Percentiles rank a stretch among this genome's conserved stretches.
Evolutionary conservation across 805 yeast species (phyloP).

Genomic region (Maudiozyma barnettii): DNA sequence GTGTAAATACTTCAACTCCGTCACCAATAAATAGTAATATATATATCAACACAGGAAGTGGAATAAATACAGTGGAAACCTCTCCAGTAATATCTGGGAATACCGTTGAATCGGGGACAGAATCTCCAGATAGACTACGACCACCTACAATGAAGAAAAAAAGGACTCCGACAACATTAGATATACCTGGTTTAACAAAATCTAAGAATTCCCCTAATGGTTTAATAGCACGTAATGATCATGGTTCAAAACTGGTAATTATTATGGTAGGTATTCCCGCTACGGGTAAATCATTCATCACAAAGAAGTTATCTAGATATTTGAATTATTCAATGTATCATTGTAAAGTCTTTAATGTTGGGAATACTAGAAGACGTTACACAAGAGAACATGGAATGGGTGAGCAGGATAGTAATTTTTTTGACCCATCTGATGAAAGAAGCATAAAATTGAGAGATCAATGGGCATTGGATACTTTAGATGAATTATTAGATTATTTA

Average conservation of each 20-base stretch:
- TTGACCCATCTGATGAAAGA: conserved; percentile 65
- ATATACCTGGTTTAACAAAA: conserved; percentile 85
- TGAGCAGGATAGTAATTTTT: conserved; percentile 72
- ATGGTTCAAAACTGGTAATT: conserved; percentile 76
- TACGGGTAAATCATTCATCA: conserved; percentile 86
- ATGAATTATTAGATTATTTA: conserved; percentile 71
- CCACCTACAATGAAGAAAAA: conserved; percentile 11
- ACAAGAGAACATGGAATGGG: conserved; percentile 27
- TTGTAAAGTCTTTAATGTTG: conserved; percentile 86
- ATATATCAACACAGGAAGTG: background rate
- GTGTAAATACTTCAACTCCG: background rate
- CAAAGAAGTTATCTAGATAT: conserved; percentile 82
- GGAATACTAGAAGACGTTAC: conserved; percentile 81
- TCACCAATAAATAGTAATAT: background rate
- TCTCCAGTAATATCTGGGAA: background rate
- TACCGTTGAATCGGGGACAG: background rate
- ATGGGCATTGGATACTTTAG: conserved; percentile 95
- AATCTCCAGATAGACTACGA: background rate
- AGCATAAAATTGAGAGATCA: conserved; percentile 66
- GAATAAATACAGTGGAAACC: background rate
- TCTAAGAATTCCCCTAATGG: conserved; percentile 75
- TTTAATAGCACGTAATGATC: conserved; percentile 49
- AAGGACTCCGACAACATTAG: conserved; percentile 70
- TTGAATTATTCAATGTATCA: conserved; percentile 91
- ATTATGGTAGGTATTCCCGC: conserved; percentile 97